These are phyloP conservation scores for Saccharomycopsis guyanensis DNA, from an alignment of 805 yeast species.

Conservation along the genomic window DNA sequence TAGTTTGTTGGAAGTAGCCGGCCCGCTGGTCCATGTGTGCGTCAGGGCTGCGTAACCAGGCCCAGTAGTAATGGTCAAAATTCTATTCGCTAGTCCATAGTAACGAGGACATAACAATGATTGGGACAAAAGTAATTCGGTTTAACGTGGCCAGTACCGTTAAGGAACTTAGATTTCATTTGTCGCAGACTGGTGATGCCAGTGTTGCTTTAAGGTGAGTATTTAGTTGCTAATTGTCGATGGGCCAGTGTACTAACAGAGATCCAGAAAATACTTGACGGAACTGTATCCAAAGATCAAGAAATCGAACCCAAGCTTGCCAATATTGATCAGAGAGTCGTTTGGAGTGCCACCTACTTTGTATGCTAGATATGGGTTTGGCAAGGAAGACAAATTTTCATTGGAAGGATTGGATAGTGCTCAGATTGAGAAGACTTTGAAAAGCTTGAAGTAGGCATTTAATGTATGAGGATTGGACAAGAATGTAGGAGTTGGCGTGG, in stretches of 20 bases:
- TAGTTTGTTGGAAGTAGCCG: too few relatives aligned
- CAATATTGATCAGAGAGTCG: slow-evolving; percentile 74
- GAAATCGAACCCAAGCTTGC: slow-evolving; percentile 56
- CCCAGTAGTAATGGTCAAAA: background rate
- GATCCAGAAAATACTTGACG: slow-evolving; percentile 48
- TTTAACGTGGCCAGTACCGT: slow-evolving; percentile 41
- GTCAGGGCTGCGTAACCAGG: background rate
- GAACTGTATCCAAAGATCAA: slow-evolving; percentile 59
- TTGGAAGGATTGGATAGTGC: slow-evolving; percentile 30
- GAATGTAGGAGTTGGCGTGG: too few relatives aligned
- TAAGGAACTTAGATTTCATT: slow-evolving; percentile 74
- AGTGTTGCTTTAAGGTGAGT: slow-evolving; percentile 52
- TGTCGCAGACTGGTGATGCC: slow-evolving; percentile 72
- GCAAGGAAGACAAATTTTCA: slow-evolving; percentile 29
- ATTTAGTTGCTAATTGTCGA: background rate
- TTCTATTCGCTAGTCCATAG: background rate
- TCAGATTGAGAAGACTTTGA: slow-evolving; percentile 24
- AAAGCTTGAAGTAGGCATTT: slow-evolving; percentile 17
- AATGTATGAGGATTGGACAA: too few relatives aligned
- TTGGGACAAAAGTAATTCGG: slow-evolving; percentile 26
- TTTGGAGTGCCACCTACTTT: slow-evolving; percentile 65
- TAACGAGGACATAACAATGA: slow-evolving; percentile 29
- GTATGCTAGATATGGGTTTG: slow-evolving; percentile 58
- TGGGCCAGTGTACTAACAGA: background rate
- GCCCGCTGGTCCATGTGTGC: background rate